Base-by-base conservation (phyloP, 2,329 filamentous ascomycete genomes). In the Hypomyces rosellus region DNA sequence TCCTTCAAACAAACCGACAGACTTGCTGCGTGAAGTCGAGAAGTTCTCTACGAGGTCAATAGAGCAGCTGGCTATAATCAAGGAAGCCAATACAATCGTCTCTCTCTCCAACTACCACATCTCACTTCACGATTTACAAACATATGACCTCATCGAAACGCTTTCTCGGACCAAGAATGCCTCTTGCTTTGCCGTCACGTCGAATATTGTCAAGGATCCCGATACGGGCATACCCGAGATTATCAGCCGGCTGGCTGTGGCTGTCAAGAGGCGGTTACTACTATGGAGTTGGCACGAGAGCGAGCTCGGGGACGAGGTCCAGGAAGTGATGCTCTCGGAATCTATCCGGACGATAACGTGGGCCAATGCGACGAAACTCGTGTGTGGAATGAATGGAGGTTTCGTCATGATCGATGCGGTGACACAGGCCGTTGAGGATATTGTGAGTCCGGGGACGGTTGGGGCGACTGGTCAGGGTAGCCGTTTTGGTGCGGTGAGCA, bases 241-340 rank as follows among this genome's bases (percentile, higher is more conserved):
- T 50, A 91, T 97, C 57, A 95, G 89, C 49, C 80, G 90, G 36
- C 74, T 99, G 46, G 93, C 90, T 6, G 92, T 99, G 11, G 90
- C 90, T 4, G 89, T 96, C 34, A 97, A 97, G 76, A 78, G 93
- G 62, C 88, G 88, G 61, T 76, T 99, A 47, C 68, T 97, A 54
- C 71, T 96, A 49, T 99, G 93, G 91, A 88, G 85, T 62, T 99
- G 95, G 93, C 87, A 93, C 61, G 91, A 96, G 65, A 93, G 90
- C 74, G 93, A 97, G 71, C 76, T 96, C 39, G 80, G 80, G 44
- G 75, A 80, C 3, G 83, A 93, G 34, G 82, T 85, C 0, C 74
- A 75, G 25, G 93, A 97, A 69, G 81, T 96, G 36, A 81, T 83
- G 1, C 76, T 97, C 41, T 76, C 89, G 34, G 92, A 92, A 61